Evolutionary conservation across 1,284 basidiomycete genomes (phyloP).

Genomic region (Melampsora larici-populina): DNA sequence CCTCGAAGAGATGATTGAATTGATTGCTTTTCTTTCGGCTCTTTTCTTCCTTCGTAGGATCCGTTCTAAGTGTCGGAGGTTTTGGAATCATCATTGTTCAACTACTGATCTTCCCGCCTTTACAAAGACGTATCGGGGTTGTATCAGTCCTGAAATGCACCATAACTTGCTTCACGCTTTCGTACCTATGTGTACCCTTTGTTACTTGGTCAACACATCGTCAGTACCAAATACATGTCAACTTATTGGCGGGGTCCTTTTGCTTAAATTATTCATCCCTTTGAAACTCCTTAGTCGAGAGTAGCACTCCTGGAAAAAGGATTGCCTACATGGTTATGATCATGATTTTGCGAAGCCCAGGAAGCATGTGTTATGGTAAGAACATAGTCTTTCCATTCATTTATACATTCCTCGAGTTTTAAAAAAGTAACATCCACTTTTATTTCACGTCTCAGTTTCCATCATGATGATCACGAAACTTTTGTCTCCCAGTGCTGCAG

Average conservation of each 20-base stretch:
- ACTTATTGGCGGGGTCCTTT: no score
- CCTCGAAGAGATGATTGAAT: no score
- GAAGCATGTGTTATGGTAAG: constrained; percentile 34
- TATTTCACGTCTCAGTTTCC: not conserved
- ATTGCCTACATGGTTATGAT: constrained; percentile 23
- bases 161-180: constrained; percentile 5
- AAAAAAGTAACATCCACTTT: no score
- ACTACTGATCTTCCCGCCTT: not conserved
- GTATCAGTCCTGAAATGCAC: constrained; percentile 17
- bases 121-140: not conserved
- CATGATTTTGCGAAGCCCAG: constrained; percentile 19
- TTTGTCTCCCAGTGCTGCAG: constrained; percentile 18
- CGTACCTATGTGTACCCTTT: constrained; percentile 17
- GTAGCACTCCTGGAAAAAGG: not conserved
- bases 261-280: not conserved
- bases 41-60: not conserved
- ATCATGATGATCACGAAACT: constrained; percentile 36
- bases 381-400: no score
- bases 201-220: constrained; percentile 23
- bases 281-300: not conserved
- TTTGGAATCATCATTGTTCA: not conserved
- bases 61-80: not conserved
- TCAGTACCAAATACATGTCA: not conserved
- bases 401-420: no score
- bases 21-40: no score